phyloP scores from a whole-genome alignment of 352 stramenopile species.

The Pythium angustatum region DNA sequence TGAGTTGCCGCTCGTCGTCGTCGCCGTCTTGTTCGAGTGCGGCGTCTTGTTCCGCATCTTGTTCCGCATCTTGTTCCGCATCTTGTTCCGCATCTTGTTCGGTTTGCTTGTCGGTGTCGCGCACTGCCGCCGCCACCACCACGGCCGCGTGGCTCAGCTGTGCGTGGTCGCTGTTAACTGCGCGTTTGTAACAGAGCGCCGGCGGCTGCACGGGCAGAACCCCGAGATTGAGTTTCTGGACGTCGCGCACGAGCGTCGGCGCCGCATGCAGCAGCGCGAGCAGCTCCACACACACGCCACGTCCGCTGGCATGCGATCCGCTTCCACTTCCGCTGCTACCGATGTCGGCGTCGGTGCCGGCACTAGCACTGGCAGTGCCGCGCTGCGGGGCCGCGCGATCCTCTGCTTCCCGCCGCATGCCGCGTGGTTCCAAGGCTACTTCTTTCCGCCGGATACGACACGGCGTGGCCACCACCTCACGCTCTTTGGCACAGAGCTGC shows the following conservation, averaged over 20 bases:
- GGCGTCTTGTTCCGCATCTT: neutral
- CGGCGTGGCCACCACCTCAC: slow-evolving; percentile 38
- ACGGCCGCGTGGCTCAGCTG: slow-evolving; percentile 53
- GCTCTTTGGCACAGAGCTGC: slow-evolving; percentile 60
- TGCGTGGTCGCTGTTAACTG: slow-evolving; percentile 40
- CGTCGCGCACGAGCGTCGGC: slow-evolving; percentile 42
- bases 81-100: neutral
- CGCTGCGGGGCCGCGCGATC: slow-evolving; percentile 37
- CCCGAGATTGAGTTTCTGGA: slow-evolving; percentile 68
- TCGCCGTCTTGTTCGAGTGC: too few species aligned
- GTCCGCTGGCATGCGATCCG: neutral
- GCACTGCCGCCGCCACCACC: neutral
- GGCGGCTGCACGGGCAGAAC: slow-evolving; percentile 67
- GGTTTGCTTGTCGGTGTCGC: neutral
- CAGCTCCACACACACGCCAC: slow-evolving; percentile 27
- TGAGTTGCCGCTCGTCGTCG: neutral
- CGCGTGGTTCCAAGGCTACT: slow-evolving; percentile 74
- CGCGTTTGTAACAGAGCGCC: slow-evolving; percentile 63
- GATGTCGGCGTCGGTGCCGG: slow-evolving; percentile 31
- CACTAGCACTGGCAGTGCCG: slow-evolving; percentile 45
- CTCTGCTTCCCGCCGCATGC: slow-evolving; percentile 59
- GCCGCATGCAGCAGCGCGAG: slow-evolving; percentile 43
- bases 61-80: neutral
- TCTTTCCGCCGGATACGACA: slow-evolving; percentile 32
- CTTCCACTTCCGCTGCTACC: neutral